phyloP scores from a whole-genome alignment of 768 basidiomycete species.

The Suillus luteus region DNA sequence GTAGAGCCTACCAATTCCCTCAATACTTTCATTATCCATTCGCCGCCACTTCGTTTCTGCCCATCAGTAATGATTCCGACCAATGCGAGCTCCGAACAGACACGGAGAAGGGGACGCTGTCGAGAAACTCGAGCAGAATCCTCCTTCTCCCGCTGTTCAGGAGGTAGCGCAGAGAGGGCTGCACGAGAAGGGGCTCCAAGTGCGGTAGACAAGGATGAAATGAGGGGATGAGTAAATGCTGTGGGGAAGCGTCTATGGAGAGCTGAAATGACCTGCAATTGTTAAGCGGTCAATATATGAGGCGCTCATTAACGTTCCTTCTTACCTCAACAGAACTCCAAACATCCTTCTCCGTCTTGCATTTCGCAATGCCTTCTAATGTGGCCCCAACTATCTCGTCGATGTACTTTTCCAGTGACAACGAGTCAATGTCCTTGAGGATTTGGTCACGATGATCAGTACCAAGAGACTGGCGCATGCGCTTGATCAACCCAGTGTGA shows the following conservation, averaged over 20 bases:
- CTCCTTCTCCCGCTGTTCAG: slow-evolving; percentile 92
- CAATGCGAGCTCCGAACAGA: slow-evolving; percentile 88
- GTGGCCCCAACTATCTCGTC: slow-evolving; percentile 91
- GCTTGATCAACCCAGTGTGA: slow-evolving; percentile 94
- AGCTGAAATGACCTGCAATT: slow-evolving; percentile 75
- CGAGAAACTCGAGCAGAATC: slow-evolving; percentile 75
- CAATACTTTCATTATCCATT: slow-evolving; percentile 86
- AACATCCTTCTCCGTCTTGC: slow-evolving; percentile 91
- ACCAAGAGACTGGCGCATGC: slow-evolving; percentile 84
- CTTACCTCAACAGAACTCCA: slow-evolving; percentile 91
- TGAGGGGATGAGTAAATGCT: slow-evolving; percentile 73
- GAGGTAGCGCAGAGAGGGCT: slow-evolving; percentile 54
- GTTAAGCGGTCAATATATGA: slow-evolving; percentile 10
- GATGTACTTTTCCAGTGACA: slow-evolving; percentile 93
- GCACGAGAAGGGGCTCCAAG: slow-evolving; percentile 62
- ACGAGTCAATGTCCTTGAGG: slow-evolving; percentile 86
- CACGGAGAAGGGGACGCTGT: slow-evolving; percentile 83
- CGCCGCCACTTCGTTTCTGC: slow-evolving; percentile 70
- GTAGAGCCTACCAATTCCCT: slow-evolving; percentile 73
- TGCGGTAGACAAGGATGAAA: slow-evolving; percentile 57
- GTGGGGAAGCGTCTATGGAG: slow-evolving; percentile 86
- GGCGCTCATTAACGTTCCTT: slow-evolving; percentile 9
- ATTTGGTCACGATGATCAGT: slow-evolving; percentile 82
- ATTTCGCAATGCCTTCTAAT: slow-evolving; percentile 81
- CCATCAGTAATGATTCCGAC: slow-evolving; percentile 81